Base-by-base conservation (phyloP, 306 rosid genomes). In the Vicia villosa region DNA sequence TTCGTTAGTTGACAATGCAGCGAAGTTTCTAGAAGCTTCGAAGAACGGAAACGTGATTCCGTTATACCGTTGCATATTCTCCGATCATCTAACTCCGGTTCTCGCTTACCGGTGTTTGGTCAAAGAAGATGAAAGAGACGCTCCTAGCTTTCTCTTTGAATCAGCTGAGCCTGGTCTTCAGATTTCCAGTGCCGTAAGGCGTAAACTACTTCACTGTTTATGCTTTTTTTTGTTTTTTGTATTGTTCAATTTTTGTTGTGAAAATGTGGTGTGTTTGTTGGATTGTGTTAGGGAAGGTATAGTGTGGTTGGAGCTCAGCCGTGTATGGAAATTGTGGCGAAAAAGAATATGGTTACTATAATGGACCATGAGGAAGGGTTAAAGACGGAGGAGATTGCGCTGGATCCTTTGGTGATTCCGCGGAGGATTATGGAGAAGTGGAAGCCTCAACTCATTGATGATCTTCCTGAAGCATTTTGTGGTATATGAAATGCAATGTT, bases 61-160 rank as follows among this genome's bases (percentile, higher is more conserved):
- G 46, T 60, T 94, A 3, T 81, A 80, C 77, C 83, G 83, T 9
- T 81, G 92, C 65, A 82, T 94, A 74, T 90, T 94, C 47, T 94
- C 97, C 0, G 99, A 94, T 80, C 99, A 94, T 71, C 89, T 94
- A 61, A 88, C 97, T 36, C 99, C 99, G 1, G 97, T 91, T 24
- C 90, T 94, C 13, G 99, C 99, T 10, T 94, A 94, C 83, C 92
- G 99, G 12, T 94, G 99, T 74, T 80, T 94, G 83, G 99, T 94
- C 2, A 86, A 89, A 86, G 97, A 91, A 77, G 99, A 94, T 58
- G 97, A 94, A 21, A 84, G 99, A 43, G 97, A 94, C 77, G 96
- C 99, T 66, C 95, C 99, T 6, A 91, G 99, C 79, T 94, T 94
- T 81, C 88, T 94, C 10, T 94, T 73, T 40, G 99, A 94, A 62